Evolutionary conservation across 1,284 basidiomycete species (phyloP), one percentile per base, ranked within the genome.

Genomic region (Apiotrichum brassicae): DNA sequence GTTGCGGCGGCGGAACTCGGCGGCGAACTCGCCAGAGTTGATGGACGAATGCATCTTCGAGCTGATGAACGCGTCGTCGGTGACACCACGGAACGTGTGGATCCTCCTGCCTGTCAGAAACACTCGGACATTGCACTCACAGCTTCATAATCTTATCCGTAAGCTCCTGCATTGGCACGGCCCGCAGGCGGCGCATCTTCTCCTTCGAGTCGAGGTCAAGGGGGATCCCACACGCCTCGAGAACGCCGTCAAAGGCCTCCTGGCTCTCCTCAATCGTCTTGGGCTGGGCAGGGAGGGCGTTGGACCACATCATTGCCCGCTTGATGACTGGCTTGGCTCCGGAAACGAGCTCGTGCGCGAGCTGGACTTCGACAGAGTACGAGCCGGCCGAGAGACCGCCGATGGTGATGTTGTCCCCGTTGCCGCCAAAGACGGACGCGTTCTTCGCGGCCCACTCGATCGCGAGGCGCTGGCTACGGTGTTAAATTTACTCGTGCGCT

Each of bases 301-400:
- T 63, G 16, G 57, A 59, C 48, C 54, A 63, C 49, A 57, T 48
- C 46, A 60, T 57, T 18, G 55, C 53, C 4, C 56, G 50, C 43
- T 46, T 48, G 47, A 60, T 55, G n/a, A 54, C 39, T 13, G 50
- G 52, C 20, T 43, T 35, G 26, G 34, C 40, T 6, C 19, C 34
- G 6, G 36, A 41, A 11, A 43, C 34, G 35, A 65, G 64, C 43
- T 66, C 63, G 60, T 68, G 57, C 40, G 64, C 53, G 6, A 70
- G 58, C 51, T 70, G 68, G 18, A 63, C 59, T 34, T 71, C 57
- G 3, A 58, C 57, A 5, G 61, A 42, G 61, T 66, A 59, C 6
- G 70, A 64, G 5, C 71, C 71, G 1, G 71, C 71, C 0, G 59
- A 62, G 2, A 65, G 55, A 6, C 71, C 71, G 11, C 52, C 61